Evolutionary conservation across 2,329 filamentous ascomycete species (phyloP), one percentile per base, ranked within the genome.

Genomic region (Podosphaera xanthii): DNA sequence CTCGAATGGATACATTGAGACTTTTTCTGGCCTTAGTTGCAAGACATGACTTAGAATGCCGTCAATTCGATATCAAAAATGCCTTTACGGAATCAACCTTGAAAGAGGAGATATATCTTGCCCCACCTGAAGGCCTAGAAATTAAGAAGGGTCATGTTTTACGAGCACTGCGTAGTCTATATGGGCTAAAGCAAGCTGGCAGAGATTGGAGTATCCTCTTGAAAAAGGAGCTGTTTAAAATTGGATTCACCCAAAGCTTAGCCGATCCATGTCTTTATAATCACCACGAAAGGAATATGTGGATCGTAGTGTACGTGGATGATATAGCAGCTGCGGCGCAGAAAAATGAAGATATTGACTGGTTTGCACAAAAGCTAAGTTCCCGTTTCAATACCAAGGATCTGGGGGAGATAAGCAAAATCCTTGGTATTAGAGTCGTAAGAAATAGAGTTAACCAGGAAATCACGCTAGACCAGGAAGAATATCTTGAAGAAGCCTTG

Each of bases 351-450:
- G 9, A 35, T 2, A 35, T 42, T 5, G 36, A 56, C 3, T 56
- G 53, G 53, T 42, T 56, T 42, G 9, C 9, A 6, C 3, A 42
- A 5, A 30, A 22, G n/a, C 35, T 56, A 30, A 40, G 6, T 30
- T 22, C 9, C 12, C 5, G 53, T 30, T 33, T 56, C 38, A 56
- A 56, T 14, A 14, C 52, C 34, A 54, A 54, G 31, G n/a, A 54
- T 54, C 31, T 57, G 55, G 40, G 55, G 55, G 56, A 58, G 56
- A 49, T 58, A 34, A 22, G 8, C 14, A 58, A 58, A 31, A 50
- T 48, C 4, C 56, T 58, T 49, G 44, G 56, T 35, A 22, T 58
- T n/a, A 0, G 53, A 56, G 36, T 56, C 34, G 12, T 22, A 6
- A 4, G 52, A 36, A 34, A 54, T 35, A 35, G 52, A 54, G n/a